Evolutionary conservation across 1,284 basidiomycete species (phyloP), one percentile per base, ranked within the genome.

Genomic region (Thelephora terrestris): DNA sequence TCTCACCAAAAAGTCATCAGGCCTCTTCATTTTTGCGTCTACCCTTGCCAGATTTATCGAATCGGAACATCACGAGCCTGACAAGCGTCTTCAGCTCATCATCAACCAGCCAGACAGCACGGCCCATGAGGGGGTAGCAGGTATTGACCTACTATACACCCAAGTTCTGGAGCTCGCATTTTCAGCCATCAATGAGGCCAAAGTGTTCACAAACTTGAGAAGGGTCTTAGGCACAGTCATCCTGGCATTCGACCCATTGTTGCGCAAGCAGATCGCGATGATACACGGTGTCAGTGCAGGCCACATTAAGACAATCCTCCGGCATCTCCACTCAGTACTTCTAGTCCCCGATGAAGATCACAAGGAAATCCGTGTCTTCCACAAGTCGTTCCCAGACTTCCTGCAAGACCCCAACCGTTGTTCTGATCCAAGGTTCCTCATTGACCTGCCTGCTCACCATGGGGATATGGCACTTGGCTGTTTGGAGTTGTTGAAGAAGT

Each of bases 21-120:
- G 49, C 14, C 45, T 53, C n/a, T n/a, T n/a, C n/a, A n/a, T n/a
- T n/a, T n/a, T n/a, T n/a, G n/a, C n/a, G n/a, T n/a, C n/a, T n/a
- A 54, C 53, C 23, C 18, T 47, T 14, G 20, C 48, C 25, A 45
- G 40, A 17, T 54, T 48, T 44, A 40, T 56, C 14, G 51, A n/a
- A n/a, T n/a, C n/a, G n/a, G 48, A 46, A 7, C 14, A 37, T 21
- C 14, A 34, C 3, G 20, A 43, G n/a, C 36, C 39, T 25, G 36
- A 38, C 44, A 21, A 49, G 51, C 16, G 21, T 23, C n/a, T n/a
- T n/a, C n/a, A n/a, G n/a, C n/a, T n/a, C n/a, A n/a, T n/a, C n/a
- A n/a, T n/a, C n/a, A n/a, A n/a, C n/a, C n/a, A n/a, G n/a, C n/a
- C n/a, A n/a, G n/a, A n/a, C n/a, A n/a, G n/a, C n/a, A n/a, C n/a